Evolutionary conservation across 192 early-diverging fungal genomes (phyloP), one percentile per base, ranked within the genome.

Genomic region (Blastocladiella britannica): DNA sequence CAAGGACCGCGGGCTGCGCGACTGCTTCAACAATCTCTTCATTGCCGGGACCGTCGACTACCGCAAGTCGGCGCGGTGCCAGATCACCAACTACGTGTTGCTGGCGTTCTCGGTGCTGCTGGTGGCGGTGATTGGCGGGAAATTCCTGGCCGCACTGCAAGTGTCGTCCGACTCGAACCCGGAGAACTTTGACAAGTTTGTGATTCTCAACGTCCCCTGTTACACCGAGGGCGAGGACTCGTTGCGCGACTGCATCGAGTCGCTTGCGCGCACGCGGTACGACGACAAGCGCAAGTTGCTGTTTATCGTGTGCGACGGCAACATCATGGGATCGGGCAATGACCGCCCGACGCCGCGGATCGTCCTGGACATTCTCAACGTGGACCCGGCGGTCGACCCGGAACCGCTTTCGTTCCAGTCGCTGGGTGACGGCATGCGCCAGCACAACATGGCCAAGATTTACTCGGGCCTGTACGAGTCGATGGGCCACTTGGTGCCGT

Each of bases 311-410:
- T 80, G 79, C 53, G 89, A 92, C 66, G 89, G 91, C 63, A 82
- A 86, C 72, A 91, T 98, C 72, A 81, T 93, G 31, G 94, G 94
- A 25, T 82, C 82, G 37, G 94, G 94, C 27, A 96, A 97, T 63
- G 94, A 97, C 60, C 69, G 80, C n/a, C 85, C 94, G 0, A 98
- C 94, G 4, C 91, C 93, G n/a, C 73, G 86, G 54, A 92, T 98
- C 59, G 90, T 93, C 0, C 75, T 94, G n/a, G 86, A 92, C 59
- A 80, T 92, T 28, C 65, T 92, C 5, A 89, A 89, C 52, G 86
- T 88, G 0, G 89, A 91, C 64, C 81, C 84, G 23, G 71, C 70
- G 54, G 54, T 82, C 15, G 82, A 85, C 57, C 81, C 80, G 22
- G 79, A 91, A 25, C 77, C 87, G 18, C 67, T 86, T 58, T 72